Percentiles rank a stretch among this genome's conserved stretches.
These are phyloP conservation scores for Pelargonium cotyledonis DNA, from an alignment of 441 rosid species.

Conservation along the genomic window DNA sequence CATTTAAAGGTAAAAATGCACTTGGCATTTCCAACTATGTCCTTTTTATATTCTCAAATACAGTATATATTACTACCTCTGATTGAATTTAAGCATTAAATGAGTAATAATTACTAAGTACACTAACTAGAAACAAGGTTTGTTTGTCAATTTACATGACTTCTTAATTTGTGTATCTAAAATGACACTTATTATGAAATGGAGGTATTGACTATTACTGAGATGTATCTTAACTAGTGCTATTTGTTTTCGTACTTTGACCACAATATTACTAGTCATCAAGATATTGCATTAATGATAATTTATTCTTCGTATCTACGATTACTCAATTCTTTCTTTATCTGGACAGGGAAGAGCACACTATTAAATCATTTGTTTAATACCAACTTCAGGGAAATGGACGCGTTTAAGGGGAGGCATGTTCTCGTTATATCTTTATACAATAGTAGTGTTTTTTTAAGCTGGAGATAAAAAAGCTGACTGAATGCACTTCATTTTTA, in stretches of 20 bases:
- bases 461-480: constrained; percentile 1
- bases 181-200: too few species aligned
- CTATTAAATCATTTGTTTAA: constrained; percentile 76
- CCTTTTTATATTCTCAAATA: too few species aligned
- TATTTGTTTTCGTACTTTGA: background rate
- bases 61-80: too few species aligned
- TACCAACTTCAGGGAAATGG: constrained; percentile 98
- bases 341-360: constrained; percentile 91
- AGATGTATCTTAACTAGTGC: too few species aligned
- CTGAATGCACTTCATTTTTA: constrained; percentile 3
- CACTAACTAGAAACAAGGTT: too few species aligned
- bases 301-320: constrained; percentile 9
- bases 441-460: background rate
- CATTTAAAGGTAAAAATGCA: too few species aligned
- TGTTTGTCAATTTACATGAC: too few species aligned
- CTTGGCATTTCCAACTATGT: too few species aligned
- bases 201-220: too few species aligned
- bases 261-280: background rate
- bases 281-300: background rate
- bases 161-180: too few species aligned
- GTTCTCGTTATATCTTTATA: constrained; percentile 14
- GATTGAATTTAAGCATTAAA: too few species aligned
- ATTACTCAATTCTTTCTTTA: constrained; percentile 8
- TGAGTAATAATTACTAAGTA: too few species aligned
- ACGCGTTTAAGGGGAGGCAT: constrained; percentile 95